phyloP scores from a whole-genome alignment of 495 filamentous ascomycete species.

The Monascus purpureus region DNA sequence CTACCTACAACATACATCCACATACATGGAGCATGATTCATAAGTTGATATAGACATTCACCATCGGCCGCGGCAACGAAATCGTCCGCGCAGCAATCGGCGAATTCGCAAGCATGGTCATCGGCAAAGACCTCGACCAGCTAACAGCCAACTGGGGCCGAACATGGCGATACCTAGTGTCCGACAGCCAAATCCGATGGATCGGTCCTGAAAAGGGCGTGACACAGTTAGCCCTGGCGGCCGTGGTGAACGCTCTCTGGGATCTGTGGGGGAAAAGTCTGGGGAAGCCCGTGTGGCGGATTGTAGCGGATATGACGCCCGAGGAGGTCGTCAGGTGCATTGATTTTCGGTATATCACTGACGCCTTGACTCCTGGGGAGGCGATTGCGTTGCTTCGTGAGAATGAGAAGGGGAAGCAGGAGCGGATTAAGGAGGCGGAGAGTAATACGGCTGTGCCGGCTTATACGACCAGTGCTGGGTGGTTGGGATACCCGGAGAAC shows the following conservation, averaged over 20 bases:
- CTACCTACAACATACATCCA: background rate
- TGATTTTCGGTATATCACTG: constrained; percentile 88
- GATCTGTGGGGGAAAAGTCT: constrained; percentile 87
- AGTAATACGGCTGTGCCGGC: constrained; percentile 63
- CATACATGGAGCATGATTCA: background rate
- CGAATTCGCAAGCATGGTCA: constrained; percentile 58
- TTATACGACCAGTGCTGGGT: constrained; percentile 84
- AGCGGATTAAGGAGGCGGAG: constrained; percentile 56
- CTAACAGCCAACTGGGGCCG: constrained; percentile 72
- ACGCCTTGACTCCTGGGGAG: constrained; percentile 81
- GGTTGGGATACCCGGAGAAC: constrained; percentile 84
- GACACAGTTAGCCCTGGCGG: constrained; percentile 80
- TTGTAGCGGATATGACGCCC: constrained; percentile 78
- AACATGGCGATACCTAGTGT: constrained; percentile 84
- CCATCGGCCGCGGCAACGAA: constrained; percentile 90
- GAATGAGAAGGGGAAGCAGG: constrained; percentile 46
- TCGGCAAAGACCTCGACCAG: constrained; percentile 56
- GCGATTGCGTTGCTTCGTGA: constrained; percentile 56
- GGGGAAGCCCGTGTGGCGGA: constrained; percentile 77
- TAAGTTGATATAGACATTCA: constrained; percentile 59
- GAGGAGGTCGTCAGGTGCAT: constrained; percentile 78
- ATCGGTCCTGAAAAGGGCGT: constrained; percentile 94
- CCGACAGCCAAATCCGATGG: constrained; percentile 84
- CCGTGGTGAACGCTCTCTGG: constrained; percentile 88
- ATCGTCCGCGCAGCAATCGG: constrained; percentile 78